These are phyloP conservation scores for Sporisorium scitamineum DNA, from an alignment of 1,284 basidiomycete species.

Conservation along the genomic window DNA sequence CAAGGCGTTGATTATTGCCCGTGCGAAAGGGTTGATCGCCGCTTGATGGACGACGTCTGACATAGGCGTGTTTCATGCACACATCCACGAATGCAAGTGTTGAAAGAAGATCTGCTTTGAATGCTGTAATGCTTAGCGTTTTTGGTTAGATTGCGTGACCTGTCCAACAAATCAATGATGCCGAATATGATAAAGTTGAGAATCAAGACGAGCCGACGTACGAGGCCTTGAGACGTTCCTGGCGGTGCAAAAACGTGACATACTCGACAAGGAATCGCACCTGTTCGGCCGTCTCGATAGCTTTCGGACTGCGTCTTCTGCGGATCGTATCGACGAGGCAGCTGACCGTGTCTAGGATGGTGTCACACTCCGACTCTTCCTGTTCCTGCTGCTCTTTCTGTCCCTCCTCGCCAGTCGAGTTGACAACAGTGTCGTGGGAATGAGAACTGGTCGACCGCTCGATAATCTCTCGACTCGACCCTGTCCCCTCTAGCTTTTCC, in stretches of 20 bases:
- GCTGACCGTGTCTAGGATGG: slow-evolving; percentile 36
- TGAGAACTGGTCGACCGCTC: slow-evolving; percentile 12
- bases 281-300: slow-evolving; percentile 69
- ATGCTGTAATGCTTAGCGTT: background rate
- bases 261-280: slow-evolving; percentile 61
- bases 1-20: slow-evolving; percentile 17
- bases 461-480: slow-evolving; percentile 16
- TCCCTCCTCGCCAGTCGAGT: background rate
- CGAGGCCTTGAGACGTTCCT: slow-evolving; percentile 30
- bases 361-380: slow-evolving; percentile 26
- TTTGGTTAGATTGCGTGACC: no score
- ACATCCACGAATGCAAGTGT: background rate
- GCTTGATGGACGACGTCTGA: background rate
- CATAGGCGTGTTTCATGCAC: background rate
- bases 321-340: slow-evolving; percentile 61
- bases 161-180: no score
- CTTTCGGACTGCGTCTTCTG: slow-evolving; percentile 61
- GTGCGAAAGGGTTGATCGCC: slow-evolving; percentile 6
- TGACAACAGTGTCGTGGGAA: slow-evolving; percentile 6
- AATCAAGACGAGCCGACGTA: background rate
- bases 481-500: background rate
- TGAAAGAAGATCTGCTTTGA: background rate
- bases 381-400: background rate
- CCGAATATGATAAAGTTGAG: background rate
- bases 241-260: slow-evolving; percentile 52